A percentile compares a stretch with the other conserved stretches of the same genome.
Evolutionary conservation across 1,284 basidiomycete genomes (phyloP).

Genomic region (Athelia sp.): DNA sequence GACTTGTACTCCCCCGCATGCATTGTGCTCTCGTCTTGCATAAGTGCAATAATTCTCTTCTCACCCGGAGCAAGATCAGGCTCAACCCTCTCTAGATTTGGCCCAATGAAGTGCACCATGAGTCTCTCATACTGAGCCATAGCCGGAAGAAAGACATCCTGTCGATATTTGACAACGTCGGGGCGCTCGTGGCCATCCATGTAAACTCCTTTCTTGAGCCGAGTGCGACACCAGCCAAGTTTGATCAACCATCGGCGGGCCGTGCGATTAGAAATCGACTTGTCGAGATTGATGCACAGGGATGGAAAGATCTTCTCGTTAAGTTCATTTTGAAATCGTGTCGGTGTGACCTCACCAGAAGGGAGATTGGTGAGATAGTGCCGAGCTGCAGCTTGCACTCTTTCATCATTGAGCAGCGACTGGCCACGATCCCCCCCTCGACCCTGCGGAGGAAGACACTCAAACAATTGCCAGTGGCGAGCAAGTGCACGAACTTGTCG

Average conservation of each 20-base stretch:
- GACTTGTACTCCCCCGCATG: too few relatives aligned
- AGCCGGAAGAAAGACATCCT: conserved; percentile 9
- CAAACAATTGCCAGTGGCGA: conserved; percentile 31
- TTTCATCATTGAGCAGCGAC: conserved; percentile 22
- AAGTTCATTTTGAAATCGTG: conserved; percentile 17
- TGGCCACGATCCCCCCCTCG: conserved; percentile 21
- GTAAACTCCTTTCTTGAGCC: conserved; percentile 12
- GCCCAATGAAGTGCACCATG: conserved; percentile 8
- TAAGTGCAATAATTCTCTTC: conserved; percentile 9
- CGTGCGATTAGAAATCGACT: conserved; percentile 11
- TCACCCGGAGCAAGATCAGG: conserved; percentile 10
- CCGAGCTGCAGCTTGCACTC: conserved; percentile 13
- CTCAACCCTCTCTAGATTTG: conserved; percentile 1
- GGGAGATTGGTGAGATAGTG: conserved; percentile 19
- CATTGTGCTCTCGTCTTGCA: conserved; percentile 13
- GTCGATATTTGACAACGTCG: conserved; percentile 18
- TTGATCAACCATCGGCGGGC: conserved; percentile 14
- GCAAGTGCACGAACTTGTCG: conserved; percentile 23
- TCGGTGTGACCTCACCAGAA: conserved; percentile 23
- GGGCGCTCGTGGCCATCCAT: conserved; percentile 19
- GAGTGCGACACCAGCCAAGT: conserved; percentile 5
- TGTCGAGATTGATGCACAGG: conserved; percentile 17
- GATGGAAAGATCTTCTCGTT: conserved; percentile 23
- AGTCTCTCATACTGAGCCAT: conserved; percentile 10
- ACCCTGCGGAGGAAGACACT: conserved; percentile 25